Evolutionary conservation across 176 grass and related monocot species (phyloP), one percentile per base, ranked within the genome.

Genomic region (Aegilops longissima): DNA sequence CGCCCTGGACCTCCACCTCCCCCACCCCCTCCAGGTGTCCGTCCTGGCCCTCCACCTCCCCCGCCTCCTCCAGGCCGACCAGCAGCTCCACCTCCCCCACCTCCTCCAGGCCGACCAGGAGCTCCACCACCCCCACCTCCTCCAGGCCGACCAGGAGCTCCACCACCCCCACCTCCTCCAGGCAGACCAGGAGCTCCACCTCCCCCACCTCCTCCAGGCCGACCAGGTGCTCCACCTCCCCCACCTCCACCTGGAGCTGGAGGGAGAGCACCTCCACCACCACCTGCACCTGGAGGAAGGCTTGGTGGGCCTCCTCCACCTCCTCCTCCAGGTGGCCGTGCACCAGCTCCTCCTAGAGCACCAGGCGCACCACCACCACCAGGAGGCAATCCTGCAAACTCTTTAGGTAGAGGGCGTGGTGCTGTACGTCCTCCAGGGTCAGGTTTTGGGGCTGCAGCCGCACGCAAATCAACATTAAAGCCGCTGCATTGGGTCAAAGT

Each of bases 401-500:
- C 90, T 30, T 85, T 87, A 24, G 89, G 91, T 70, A 94, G 96
- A 83, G 94, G 94, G 39, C 92, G 92, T 56, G 92, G 97, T 25
- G 77, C 82, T 69, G 36, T 80, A 71, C 88, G 94, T 20, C 45
- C 86, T 61, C 12, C 84, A 89, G 84, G 88, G 42, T 86, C 88
- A 76, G 87, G 85, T 73, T 82, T 77, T 75, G 88, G 88, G 38
- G 62, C 79, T 88, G 76, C 83, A 62, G 88, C 88, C 5, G 73
- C 92, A 77, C 94, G 90, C n/a, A 98, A 91, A 85, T 90, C 94
- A 62, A 94, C 79, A 33, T 73, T 98, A 39, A 98, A 98, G 63
- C 94, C 97, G 20, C 75, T 98, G 83, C 97, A 98, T 89, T 98
- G 97, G 97, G 72, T 98, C 31, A 98, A 98, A 90, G 90, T 98